Conservation (phyloP, 2,329 filamentous ascomycete species). For the Exserohilum rostratum region DNA sequence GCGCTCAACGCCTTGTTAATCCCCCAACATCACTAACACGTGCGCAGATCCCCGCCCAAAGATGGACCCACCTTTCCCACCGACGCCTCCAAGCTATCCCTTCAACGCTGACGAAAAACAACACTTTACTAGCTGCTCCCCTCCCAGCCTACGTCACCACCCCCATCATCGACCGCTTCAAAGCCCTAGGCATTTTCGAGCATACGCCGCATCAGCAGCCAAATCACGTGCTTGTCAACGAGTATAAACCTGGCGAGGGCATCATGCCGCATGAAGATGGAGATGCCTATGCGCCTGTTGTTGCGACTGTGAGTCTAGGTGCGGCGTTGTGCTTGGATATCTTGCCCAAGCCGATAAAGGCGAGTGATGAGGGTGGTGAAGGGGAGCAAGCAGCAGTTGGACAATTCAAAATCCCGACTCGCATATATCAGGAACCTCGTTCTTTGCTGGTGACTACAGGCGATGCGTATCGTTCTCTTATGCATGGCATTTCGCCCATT, state of each 20-base stretch:
- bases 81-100: constrained; percentile 91
- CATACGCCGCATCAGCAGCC: constrained; percentile 75
- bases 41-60: constrained; percentile 55
- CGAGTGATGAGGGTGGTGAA: constrained; percentile 46
- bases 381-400: not conserved
- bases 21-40: not conserved
- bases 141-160: constrained; percentile 77
- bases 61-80: constrained; percentile 88
- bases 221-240: constrained; percentile 94
- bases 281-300: constrained; percentile 81
- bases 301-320: constrained; percentile 88
- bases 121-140: constrained; percentile 75
- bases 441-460: constrained; percentile 77
- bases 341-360: constrained; percentile 54
- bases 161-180: constrained; percentile 68
- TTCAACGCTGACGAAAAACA: constrained; percentile 72
- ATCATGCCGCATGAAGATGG: constrained; percentile 99
- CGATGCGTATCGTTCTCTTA: constrained; percentile 69
- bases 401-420: constrained; percentile 42
- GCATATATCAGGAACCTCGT: constrained; percentile 81
- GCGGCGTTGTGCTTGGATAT: constrained; percentile 79
- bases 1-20: not conserved
- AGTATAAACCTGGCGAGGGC: constrained; percentile 86
- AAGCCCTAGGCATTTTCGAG: constrained; percentile 58
- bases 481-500: constrained; percentile 76